Base-by-base conservation (phyloP, 1,284 basidiomycete genomes). In the Xerocomus amazonicus region DNA sequence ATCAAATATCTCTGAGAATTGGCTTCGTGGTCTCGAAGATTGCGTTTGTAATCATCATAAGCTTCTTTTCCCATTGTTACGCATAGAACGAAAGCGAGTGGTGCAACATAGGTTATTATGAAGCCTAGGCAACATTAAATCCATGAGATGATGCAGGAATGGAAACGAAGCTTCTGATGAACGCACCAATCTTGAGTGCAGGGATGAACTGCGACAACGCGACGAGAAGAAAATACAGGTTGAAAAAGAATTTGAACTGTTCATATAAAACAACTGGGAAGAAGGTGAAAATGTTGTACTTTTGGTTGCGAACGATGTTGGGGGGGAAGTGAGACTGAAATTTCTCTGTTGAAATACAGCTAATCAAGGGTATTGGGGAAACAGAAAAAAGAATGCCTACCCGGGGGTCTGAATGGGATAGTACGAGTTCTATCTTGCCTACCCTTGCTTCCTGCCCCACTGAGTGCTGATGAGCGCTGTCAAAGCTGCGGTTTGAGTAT, bases 211-310 rank as follows among this genome's bases (percentile, higher is more conserved):
- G 96, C 28, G 90, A 94, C 4, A 99, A 75, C 0, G 97, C 96
- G 13, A 99, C 97, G 12, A 98, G 84, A 4, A 99, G 81, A 66
- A 99, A 99, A 72, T 99, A 99, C 12, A 99, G 80, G 69, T 99
- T 99, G 85, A 97, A 99, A 77, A 99, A 99, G 78, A 97, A 98
- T 72, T 98, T 99, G 87, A 99, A 99, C 70, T 99, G 97, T 69
- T 98, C 95, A 70, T 98, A 99, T 67, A 99, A 85, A 38, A 99
- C 95, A 54, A 97, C 80, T 0, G 96, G 96, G 4, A 99, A 78
- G 74, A 99, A 99, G 9, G 92, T 92, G 70, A 93, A 78, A 45
- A 91, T 72, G 65, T 93, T 97, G 78, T 99, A 99, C 73, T 99
- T 99, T 69, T 98, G 96, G 63, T 99, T 99, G 58, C 92, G 86